Base-by-base conservation (phyloP, 768 basidiomycete species). In the Amylocystis lapponica region DNA sequence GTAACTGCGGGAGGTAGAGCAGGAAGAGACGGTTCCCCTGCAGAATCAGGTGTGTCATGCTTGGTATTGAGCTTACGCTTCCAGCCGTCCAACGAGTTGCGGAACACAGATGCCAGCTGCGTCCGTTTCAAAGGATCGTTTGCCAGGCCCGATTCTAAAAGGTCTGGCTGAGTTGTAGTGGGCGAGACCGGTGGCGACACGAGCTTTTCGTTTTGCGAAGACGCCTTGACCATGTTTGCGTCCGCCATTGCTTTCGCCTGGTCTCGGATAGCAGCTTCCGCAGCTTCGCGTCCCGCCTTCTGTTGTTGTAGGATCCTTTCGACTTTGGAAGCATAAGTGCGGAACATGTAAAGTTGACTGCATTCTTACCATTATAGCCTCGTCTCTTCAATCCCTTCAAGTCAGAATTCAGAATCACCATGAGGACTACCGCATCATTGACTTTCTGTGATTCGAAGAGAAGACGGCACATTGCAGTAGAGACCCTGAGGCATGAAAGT, bases 331-430 rank as follows among this genome's bases (percentile, higher is more conserved):
- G 39, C 36, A 16, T 30, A 27, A 53, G 66, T 46, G 19, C 65
- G 61, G 52, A 37, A 26, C 20, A 43, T 14, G 12, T 6, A 11
- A 12, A 25, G 2, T 38, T 11, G 9, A 45, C 27, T 9, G 55
- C 66, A 5, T 48, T 55, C 68, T 4, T 50, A 86, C 88, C 84
- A 54, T 92, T 90, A 58, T 90, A 94, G 5, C 91, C 93, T 49
- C 91, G 71, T 29, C 91, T 70, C 54, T 81, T 83, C 49, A 96
- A 61, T 3, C 89, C 80, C 46, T 79, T 76, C 30, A 97, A 65
- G 50, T 94, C 90, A 0, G 94, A 97, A 0, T 91, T 90, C 14
- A 99, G 72, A 41, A 99, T 90, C 0, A 93, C 96, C 78, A 90
- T 87, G 52, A 98, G 84, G 7, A 98, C 60, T 6, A 99, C 69